Evolutionary conservation across 192 early-diverging fungal genomes (phyloP).

Genomic region (Coemansia sp.): DNA sequence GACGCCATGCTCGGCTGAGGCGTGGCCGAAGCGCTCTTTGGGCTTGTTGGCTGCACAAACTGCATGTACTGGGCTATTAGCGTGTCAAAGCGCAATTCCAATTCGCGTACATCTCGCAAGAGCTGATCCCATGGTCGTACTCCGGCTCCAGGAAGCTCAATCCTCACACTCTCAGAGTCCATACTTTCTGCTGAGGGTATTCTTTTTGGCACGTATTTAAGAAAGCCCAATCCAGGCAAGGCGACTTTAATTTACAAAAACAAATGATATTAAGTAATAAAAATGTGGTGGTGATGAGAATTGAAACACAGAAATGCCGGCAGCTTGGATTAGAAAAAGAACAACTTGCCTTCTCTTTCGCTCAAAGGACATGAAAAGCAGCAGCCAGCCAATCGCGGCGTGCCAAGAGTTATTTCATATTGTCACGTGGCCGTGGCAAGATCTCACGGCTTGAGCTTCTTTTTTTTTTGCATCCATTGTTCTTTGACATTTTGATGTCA

Average conservation of each 20-base stretch:
- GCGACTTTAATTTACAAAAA: conserved; percentile 3
- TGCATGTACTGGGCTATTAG: conserved; percentile 52
- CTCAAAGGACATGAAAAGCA: neutral
- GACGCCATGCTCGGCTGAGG: conserved; percentile 1
- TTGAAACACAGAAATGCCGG: neutral
- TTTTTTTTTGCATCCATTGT: neutral
- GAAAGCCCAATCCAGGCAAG: neutral
- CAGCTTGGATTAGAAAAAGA: neutral
- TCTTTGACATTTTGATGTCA: neutral
- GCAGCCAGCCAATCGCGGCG: neutral
- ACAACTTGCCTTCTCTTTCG: neutral
- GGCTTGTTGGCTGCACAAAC: conserved; percentile 45
- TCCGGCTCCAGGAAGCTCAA: conserved; percentile 47
- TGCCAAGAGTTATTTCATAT: neutral
- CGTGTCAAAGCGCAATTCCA: conserved; percentile 48
- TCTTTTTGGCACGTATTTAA: neutral
- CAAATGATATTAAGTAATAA: too few relatives aligned
- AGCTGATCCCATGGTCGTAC: conserved; percentile 52
- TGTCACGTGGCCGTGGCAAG: neutral
- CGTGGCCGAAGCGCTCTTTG: conserved; percentile 9
- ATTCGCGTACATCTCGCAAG: conserved; percentile 44
- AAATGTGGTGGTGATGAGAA: neutral
- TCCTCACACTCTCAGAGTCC: conserved; percentile 35
- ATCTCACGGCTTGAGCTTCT: neutral
- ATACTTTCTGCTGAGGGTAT: conserved; percentile 2